Percentiles rank a stretch among this genome's conserved stretches.
These are phyloP conservation scores for Lyophyllum decastes DNA, from an alignment of 768 basidiomycete genomes.

Conservation along the genomic window DNA sequence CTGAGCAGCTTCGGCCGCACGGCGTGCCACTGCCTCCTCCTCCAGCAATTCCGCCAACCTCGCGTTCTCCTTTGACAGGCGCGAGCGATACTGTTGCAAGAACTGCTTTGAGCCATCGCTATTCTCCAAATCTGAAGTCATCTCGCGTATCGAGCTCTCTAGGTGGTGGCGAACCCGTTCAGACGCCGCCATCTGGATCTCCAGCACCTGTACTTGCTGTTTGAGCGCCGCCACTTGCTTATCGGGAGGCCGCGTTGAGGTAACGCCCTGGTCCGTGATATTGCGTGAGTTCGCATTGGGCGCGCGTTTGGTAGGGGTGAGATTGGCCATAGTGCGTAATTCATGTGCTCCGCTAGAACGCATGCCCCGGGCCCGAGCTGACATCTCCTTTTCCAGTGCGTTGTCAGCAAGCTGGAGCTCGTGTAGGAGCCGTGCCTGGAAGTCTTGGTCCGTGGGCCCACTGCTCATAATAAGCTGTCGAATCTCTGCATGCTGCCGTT, in stretches of 20 bases:
- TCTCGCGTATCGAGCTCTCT: conserved; percentile 57
- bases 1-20: conserved; percentile 61
- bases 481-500: conserved; percentile 72
- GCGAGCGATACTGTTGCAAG: conserved; percentile 55
- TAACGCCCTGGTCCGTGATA: conserved; percentile 32
- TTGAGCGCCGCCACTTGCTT: conserved; percentile 53
- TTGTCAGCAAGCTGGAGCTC: conserved; percentile 67
- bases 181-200: conserved; percentile 68
- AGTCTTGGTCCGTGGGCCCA: conserved; percentile 57
- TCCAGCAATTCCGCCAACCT: conserved; percentile 55
- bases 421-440: conserved; percentile 61
- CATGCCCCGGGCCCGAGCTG: conserved; percentile 34
- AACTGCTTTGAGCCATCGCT: conserved; percentile 68
- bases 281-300: conserved; percentile 33
- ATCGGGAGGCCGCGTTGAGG: conserved; percentile 39
- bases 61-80: conserved; percentile 57
- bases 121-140: conserved; percentile 61
- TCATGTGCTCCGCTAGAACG: conserved; percentile 35
- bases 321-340: conserved; percentile 39
- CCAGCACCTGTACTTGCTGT: conserved; percentile 67
- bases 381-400: conserved; percentile 53
- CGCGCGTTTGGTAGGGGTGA: conserved; percentile 49
- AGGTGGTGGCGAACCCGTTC: conserved; percentile 67
- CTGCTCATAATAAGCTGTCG: conserved; percentile 62
- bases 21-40: conserved; percentile 65